A percentile compares a stretch with the other conserved stretches of the same genome.
Evolutionary conservation across 2,329 filamentous ascomycete genomes (phyloP).

Genomic region (Ophiostoma ulmi): DNA sequence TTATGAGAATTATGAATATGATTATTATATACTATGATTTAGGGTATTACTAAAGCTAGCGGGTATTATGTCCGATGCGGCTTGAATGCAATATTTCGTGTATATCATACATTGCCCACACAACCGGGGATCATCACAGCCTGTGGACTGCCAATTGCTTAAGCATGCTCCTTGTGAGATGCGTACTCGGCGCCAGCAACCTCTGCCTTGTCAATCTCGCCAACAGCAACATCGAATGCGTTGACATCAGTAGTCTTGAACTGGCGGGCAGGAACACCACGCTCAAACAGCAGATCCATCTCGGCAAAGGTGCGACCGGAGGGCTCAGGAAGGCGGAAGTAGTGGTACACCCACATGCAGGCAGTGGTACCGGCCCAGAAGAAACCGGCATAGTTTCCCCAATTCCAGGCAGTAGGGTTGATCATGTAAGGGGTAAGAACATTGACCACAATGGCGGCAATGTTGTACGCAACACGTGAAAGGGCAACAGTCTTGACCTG

Average conservation of each 20-base stretch:
- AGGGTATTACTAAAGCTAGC: too few relatives aligned
- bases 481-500: conserved; percentile 44
- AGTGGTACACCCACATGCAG: conserved; percentile 46
- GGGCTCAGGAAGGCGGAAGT: conserved; percentile 50
- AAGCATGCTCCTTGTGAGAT: not conserved
- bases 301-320: conserved; percentile 50
- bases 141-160: not conserved
- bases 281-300: conserved; percentile 51
- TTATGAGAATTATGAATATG: not conserved
- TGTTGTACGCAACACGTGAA: conserved; percentile 44
- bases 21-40: too few relatives aligned
- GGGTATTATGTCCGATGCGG: too few relatives aligned
- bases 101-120: not conserved
- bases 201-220: conserved; percentile 7
- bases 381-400: conserved; percentile 46
- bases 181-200: not conserved
- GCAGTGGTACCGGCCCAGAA: conserved; percentile 46
- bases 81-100: not conserved
- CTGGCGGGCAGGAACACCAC: conserved; percentile 38
- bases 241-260: conserved; percentile 20
- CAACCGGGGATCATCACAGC: not conserved
- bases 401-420: conserved; percentile 43
- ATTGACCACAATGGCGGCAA: conserved; percentile 44
- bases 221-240: conserved; percentile 20
- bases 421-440: conserved; percentile 45